Evolutionary conservation across 768 basidiomycete genomes (phyloP), one percentile per base, ranked within the genome.

Genomic region (Cyathus striatus): DNA sequence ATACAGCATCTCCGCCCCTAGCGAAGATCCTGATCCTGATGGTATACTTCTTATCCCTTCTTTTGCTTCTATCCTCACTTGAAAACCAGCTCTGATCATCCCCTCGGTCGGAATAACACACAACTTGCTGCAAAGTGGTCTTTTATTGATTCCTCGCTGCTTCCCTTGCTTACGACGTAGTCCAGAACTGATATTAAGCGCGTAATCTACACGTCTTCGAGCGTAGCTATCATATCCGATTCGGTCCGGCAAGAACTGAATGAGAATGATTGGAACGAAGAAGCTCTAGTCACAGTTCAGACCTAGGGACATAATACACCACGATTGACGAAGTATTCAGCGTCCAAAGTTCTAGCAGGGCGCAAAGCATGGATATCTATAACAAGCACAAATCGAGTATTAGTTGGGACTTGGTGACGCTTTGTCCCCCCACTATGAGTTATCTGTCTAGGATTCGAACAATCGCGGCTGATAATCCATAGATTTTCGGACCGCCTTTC

Each of bases 21-120:
- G 9, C 27, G 9, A 9, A 9, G 27, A n/a, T 9, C 9, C 27
- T 9, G 27, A 30, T 30, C 27, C 27, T 30, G 27, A 30, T 30
- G 27, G 27, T 30, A 30, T 30, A 41, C 41, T 17, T 20, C 20
- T 6, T 27, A 21, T 17, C 13, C 10, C n/a, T 30, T 30, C 27
- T n/a, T 9, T 30, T 27, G 18, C 38, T 16, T 20, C 17, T n/a
- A 23, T 5, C 16, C 10, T 14, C 23, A 25, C 27, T 14, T 23
- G 1, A 7, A 21, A 13, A 1, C 24, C 35, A 80, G 78, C 85
- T 49, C 49, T 87, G 32, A 78, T 86, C 49, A 58, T 52, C 10
- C 86, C 87, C 5, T 86, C 87, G 18, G 74, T 89, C 3, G 62
- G 75, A 2, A 86, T 86, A 3, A 88, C 86, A 0, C 50, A 72